Percentiles rank a stretch among this genome's conserved stretches.
These are phyloP conservation scores for Curvularia hawaiiensis DNA, from an alignment of 2,329 filamentous ascomycete genomes.

Conservation along the genomic window DNA sequence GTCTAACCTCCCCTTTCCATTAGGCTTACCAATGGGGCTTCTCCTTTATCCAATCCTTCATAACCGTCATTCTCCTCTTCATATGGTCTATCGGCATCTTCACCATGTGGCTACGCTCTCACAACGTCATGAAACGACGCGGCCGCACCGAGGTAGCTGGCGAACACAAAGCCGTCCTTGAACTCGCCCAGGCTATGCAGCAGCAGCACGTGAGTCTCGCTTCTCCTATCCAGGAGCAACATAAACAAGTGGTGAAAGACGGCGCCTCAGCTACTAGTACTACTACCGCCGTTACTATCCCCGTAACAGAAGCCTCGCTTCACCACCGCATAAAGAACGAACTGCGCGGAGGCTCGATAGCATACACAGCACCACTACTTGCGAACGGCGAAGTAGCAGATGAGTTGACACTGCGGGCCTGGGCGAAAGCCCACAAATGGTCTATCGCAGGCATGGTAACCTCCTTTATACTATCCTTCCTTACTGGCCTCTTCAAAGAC, in stretches of 20 bases:
- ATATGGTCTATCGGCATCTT: slow-evolving; percentile 26
- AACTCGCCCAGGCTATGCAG: slow-evolving; percentile 28
- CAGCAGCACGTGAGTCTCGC: not conserved
- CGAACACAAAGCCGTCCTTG: slow-evolving; percentile 26
- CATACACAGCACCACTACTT: slow-evolving; percentile 5
- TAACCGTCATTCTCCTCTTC: slow-evolving; percentile 17
- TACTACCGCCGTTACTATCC: not conserved
- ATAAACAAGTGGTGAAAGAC: not conserved
- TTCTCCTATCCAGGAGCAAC: not conserved
- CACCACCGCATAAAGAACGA: slow-evolving; percentile 5
- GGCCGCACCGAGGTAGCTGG: slow-evolving; percentile 17
- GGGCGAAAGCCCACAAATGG: not conserved
- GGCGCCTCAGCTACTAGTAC: not conserved
- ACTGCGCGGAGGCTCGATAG: slow-evolving; percentile 24
- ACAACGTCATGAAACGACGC: slow-evolving; percentile 11
- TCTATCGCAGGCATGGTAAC: not conserved
- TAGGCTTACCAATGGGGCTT: slow-evolving; percentile 34
- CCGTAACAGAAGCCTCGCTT: slow-evolving; percentile 5
- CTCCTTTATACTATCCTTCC: not conserved
- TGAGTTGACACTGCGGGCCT: not conserved
- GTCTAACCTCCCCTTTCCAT: not conserved
- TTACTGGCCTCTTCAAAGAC: not conserved
- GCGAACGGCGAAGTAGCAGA: not conserved
- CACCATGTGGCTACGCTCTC: slow-evolving; percentile 21
- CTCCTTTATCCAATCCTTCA: slow-evolving; percentile 28